These are phyloP conservation scores for Calamus simplicifolius DNA, from an alignment of 176 grass and related monocot genomes.

Conservation along the genomic window DNA sequence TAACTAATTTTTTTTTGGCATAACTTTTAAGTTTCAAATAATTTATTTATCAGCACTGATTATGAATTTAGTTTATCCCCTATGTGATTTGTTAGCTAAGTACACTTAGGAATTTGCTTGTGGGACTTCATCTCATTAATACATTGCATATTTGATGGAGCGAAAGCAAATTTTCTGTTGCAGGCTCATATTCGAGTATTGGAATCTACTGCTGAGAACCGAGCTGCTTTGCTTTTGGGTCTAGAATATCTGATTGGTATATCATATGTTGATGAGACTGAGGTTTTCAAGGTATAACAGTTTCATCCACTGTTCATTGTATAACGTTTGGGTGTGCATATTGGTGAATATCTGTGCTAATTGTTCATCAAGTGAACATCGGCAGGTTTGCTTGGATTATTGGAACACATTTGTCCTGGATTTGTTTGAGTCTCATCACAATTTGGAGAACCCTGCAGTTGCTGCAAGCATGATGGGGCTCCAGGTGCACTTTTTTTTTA, in stretches of 20 bases:
- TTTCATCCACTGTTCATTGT: neutral
- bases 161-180: neutral
- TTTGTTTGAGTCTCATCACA: conserved; percentile 91
- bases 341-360: neutral
- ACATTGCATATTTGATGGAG: no score
- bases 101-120: no score
- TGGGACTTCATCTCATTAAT: no score
- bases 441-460: conserved; percentile 67
- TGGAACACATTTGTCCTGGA: conserved; percentile 94
- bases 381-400: conserved; percentile 94
- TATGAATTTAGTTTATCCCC: no score
- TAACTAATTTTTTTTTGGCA: no score
- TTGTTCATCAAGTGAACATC: conserved; percentile 1
- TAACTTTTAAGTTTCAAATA: no score
- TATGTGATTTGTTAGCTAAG: no score
- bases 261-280: conserved; percentile 97
- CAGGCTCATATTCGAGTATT: conserved; percentile 81
- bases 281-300: conserved; percentile 90
- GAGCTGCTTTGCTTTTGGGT: conserved; percentile 62
- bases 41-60: no score
- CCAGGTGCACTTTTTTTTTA: conserved; percentile 40
- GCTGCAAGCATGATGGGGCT: conserved; percentile 83
- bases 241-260: conserved; percentile 93
- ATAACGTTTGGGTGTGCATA: neutral
- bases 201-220: conserved; percentile 78